Evolutionary conservation across 2,329 filamentous ascomycete species (phyloP).

Genomic region (Bisporella sp.): DNA sequence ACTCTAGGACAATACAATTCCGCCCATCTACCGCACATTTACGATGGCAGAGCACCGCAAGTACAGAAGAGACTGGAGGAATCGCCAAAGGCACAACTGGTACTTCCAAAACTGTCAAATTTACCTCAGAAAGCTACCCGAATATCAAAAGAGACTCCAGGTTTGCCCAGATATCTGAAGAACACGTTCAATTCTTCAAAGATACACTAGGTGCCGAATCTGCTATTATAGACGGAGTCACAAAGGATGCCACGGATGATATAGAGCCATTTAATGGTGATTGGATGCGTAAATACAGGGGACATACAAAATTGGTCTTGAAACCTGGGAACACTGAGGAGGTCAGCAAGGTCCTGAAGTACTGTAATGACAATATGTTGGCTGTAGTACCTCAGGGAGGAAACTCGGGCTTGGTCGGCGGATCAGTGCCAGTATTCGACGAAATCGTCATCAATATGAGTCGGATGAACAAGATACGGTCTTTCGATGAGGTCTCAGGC

Average conservation of each 20-base stretch:
- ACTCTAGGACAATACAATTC: constrained; percentile 8
- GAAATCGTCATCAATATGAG: constrained; percentile 91
- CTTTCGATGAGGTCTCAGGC: constrained; percentile 89
- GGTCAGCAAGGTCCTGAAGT: constrained; percentile 83
- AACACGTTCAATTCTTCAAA: constrained; percentile 80
- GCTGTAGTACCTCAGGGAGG: constrained; percentile 96
- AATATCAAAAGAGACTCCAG: constrained; percentile 71
- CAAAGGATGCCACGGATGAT: constrained; percentile 66
- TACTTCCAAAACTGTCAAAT: constrained; percentile 48
- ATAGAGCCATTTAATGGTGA: constrained; percentile 91
- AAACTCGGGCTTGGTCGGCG: constrained; percentile 92
- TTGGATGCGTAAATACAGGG: constrained; percentile 99
- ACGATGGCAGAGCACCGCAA: constrained; percentile 25
- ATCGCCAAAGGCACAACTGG: constrained; percentile 21
- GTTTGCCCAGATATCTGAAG: constrained; percentile 65
- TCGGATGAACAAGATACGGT: constrained; percentile 85
- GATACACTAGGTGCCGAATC: constrained; percentile 70
- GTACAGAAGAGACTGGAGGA: constrained; percentile 21
- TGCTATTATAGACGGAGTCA: constrained; percentile 79
- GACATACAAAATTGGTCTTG: constrained; percentile 79
- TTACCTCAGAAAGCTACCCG: constrained; percentile 83
- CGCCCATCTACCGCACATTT: constrained; percentile 16
- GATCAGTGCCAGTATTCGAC: constrained; percentile 94
- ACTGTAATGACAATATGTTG: constrained; percentile 89
- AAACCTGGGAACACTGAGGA: constrained; percentile 81